Evolutionary conservation across 805 yeast genomes (phyloP), one percentile per base, ranked within the genome.

Genomic region (Isabelozyma heimii): DNA sequence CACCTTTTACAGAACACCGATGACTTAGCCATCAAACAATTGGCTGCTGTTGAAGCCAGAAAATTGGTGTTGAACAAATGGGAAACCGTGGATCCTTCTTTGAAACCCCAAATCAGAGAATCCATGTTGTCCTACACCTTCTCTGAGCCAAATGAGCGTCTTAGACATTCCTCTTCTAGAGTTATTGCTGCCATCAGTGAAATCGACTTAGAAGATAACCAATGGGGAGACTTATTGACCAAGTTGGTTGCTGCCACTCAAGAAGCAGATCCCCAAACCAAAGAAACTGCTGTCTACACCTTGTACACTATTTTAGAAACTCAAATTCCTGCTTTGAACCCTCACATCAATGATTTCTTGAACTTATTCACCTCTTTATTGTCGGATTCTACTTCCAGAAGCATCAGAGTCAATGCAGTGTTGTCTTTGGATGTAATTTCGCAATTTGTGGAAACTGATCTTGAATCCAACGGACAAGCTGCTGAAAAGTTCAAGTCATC

Each of bases 41-140:
- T 94, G 52, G 95, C 97, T n/a, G 95, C 97, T 52, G 97, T 94
- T 53, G 99, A 94, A 73, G 90, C 91, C 39, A 84, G 97, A 72
- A 94, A 94, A 69, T 80, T 87, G 62, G 82, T 91, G 38, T 63
- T 77, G 46, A 75, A 78, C 55, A 84, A 83, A 62, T 94, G 98
- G 98, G 75, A 69, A 38, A 55, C 59, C 5, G 69, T 79, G 40
- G 80, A 77, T 56, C 81, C 66, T 17, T 52, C 74, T 7, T 63
- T 80, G 47, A 83, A 84, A 69, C 73, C 76, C 40, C 77, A 78
- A 49, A 84, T 94, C 64, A 84, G 89, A 64, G 75, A 75, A 35
- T 77, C 92, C 27, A 69, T 92, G 58, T 77, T 92, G 58, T 76
- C 80, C 58, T 77, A 83, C 55, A 83, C 95, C 33, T 83, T 90